Evolutionary conservation across 2,329 filamentous ascomycete species (phyloP).

Genomic region (Fusarium chlamydosporum): DNA sequence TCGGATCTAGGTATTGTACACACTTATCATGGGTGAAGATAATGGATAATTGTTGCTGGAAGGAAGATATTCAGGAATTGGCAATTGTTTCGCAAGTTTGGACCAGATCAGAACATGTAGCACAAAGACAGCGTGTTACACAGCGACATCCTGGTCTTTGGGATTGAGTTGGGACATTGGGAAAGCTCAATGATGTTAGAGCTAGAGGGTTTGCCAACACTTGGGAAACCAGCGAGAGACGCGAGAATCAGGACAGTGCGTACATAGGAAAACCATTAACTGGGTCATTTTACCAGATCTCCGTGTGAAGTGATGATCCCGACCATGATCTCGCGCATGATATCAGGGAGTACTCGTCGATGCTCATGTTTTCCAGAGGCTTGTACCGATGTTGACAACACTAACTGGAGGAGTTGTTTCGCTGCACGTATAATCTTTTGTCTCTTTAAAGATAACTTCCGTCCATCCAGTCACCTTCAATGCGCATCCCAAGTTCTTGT

Average conservation of each 20-base stretch:
- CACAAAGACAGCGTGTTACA: neutral
- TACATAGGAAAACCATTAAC: neutral
- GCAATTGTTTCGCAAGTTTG: neutral
- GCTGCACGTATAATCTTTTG: neutral
- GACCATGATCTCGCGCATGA: neutral
- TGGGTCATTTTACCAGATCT: neutral
- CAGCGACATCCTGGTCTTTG: neutral
- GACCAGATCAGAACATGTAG: neutral
- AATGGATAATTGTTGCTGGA: neutral
- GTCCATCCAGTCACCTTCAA: neutral
- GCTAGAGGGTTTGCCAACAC: neutral
- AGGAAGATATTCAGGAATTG: neutral
- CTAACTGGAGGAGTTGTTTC: too few relatives aligned
- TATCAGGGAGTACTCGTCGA: neutral
- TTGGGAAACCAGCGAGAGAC: neutral
- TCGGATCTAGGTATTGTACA: neutral
- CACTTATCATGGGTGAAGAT: neutral
- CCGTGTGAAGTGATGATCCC: neutral
- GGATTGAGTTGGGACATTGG: neutral
- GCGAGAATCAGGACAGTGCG: neutral
- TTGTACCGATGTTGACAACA: neutral
- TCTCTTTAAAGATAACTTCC: neutral
- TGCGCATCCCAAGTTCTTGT: neutral
- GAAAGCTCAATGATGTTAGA: neutral
- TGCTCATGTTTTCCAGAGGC: too few relatives aligned